phyloP scores from a whole-genome alignment of 768 basidiomycete species.

The Suillus bovinus region DNA sequence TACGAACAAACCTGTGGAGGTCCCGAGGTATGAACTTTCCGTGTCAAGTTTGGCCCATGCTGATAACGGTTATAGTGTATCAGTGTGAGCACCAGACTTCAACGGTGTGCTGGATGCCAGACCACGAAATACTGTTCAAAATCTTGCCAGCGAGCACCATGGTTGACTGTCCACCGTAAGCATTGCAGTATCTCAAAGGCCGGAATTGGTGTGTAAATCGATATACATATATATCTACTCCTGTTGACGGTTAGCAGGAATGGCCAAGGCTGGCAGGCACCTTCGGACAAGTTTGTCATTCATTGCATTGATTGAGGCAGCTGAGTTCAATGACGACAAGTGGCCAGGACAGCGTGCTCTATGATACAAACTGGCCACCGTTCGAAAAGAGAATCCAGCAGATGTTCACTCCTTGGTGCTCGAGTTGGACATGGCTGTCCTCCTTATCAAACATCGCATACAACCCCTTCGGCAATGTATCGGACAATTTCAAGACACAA shows the following conservation, averaged over 20 bases:
- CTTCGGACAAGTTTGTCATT: neutral
- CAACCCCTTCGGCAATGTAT: neutral
- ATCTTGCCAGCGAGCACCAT: neutral
- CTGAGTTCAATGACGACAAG: neutral
- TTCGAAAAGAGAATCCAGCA: neutral
- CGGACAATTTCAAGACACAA: neutral
- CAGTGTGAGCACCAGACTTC: slow-evolving; percentile 2
- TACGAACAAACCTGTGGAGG: slow-evolving; percentile 2
- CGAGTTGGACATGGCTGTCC: neutral
- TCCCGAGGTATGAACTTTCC: neutral
- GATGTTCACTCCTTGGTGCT: neutral
- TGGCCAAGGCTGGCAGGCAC: neutral
- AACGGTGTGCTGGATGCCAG: neutral
- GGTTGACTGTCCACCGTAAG: neutral
- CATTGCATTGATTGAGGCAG: neutral
- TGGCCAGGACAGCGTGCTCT: neutral
- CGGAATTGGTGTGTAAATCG: neutral
- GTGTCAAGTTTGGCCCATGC: neutral
- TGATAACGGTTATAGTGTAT: neutral
- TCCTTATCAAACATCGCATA: slow-evolving; percentile 2
- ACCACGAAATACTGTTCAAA: slow-evolving; percentile 3
- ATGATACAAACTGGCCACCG: neutral
- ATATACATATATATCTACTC: neutral
- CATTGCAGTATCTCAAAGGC: slow-evolving; percentile 1
- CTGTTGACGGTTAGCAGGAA: neutral